Conservation (phyloP, 2,329 filamentous ascomycete genomes). For the Ceratocystis eucalypticola region DNA sequence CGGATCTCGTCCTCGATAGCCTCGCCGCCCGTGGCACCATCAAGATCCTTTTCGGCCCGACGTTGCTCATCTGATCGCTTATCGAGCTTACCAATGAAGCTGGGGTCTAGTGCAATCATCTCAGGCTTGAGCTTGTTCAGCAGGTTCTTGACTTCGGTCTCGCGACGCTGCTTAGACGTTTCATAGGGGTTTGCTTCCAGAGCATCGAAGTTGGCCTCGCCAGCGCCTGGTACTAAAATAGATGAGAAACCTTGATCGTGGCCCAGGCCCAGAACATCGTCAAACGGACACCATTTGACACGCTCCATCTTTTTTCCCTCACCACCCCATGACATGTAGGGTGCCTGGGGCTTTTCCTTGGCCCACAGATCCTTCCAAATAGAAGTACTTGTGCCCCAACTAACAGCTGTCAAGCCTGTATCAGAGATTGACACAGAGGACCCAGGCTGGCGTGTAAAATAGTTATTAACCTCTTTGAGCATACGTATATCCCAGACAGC, state of each 20-base stretch:
- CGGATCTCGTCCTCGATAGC: slow-evolving; percentile 45
- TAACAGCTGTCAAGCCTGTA: slow-evolving; percentile 71
- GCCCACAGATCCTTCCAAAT: slow-evolving; percentile 86
- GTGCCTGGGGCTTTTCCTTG: slow-evolving; percentile 67
- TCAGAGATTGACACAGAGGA: slow-evolving; percentile 81
- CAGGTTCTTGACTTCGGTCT: slow-evolving; percentile 75
- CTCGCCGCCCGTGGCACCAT: slow-evolving; percentile 45
- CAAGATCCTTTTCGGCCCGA: slow-evolving; percentile 64
- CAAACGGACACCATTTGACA: slow-evolving; percentile 83
- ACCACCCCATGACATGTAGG: slow-evolving; percentile 88
- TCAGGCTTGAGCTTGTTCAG: slow-evolving; percentile 92
- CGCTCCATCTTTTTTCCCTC: slow-evolving; percentile 70
- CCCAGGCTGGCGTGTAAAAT: slow-evolving; percentile 70
- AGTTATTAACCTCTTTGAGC: slow-evolving; percentile 84
- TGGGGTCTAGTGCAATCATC: slow-evolving; percentile 91
- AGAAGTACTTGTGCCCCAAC: slow-evolving; percentile 78
- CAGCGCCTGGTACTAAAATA: slow-evolving; percentile 83
- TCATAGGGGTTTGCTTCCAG: slow-evolving; percentile 93
- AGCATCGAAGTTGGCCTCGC: slow-evolving; percentile 91
- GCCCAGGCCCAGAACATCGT: slow-evolving; percentile 77
- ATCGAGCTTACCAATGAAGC: slow-evolving; percentile 81
- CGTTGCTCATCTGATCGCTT: slow-evolving; percentile 65
- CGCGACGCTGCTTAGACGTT: slow-evolving; percentile 80
- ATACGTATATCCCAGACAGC: slow-evolving; percentile 92
- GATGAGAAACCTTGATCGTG: slow-evolving; percentile 81